phyloP scores from a whole-genome alignment of 2,329 filamentous ascomycete genomes.

The Xenosphaeropsis pyriputrescens region DNA sequence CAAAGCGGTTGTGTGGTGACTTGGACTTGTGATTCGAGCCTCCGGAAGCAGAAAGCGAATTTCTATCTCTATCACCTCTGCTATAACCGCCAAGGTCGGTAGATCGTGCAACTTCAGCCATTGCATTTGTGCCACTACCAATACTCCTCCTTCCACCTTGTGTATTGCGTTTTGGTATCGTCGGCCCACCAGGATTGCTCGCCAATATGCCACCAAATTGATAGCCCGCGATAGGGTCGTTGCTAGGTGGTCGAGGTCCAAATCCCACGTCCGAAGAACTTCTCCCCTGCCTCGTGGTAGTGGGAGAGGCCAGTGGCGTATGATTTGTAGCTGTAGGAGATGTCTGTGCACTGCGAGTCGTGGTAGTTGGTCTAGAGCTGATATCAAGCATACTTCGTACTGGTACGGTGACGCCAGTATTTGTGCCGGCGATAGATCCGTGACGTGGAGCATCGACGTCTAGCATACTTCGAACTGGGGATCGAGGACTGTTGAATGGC shows the following conservation, averaged over 20 bases:
- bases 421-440: constrained; percentile 13
- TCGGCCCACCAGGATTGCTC: constrained; percentile 24
- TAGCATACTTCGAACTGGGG: constrained; percentile 55
- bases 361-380: constrained; percentile 17
- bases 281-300: constrained; percentile 15
- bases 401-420: constrained; percentile 26
- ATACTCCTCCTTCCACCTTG: constrained; percentile 25
- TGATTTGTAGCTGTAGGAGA: constrained; percentile 28
- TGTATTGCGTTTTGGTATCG: constrained; percentile 34
- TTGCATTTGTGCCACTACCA: constrained; percentile 19
- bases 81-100: constrained; percentile 31
- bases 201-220: constrained; percentile 46
- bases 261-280: constrained; percentile 43
- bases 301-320: constrained; percentile 7
- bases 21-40: constrained; percentile 10
- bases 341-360: constrained; percentile 28
- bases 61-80: constrained; percentile 11
- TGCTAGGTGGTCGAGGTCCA: constrained; percentile 22
- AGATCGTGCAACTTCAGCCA: constrained; percentile 39
- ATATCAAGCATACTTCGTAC: constrained; percentile 54
- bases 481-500: constrained; percentile 40
- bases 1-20: constrained; percentile 15
- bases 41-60: constrained; percentile 10
- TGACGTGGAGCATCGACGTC: constrained; percentile 29
- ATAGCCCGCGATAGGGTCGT: constrained; percentile 36